phyloP scores from a whole-genome alignment of 345 rosid species.

The Citrus trifoliata region DNA sequence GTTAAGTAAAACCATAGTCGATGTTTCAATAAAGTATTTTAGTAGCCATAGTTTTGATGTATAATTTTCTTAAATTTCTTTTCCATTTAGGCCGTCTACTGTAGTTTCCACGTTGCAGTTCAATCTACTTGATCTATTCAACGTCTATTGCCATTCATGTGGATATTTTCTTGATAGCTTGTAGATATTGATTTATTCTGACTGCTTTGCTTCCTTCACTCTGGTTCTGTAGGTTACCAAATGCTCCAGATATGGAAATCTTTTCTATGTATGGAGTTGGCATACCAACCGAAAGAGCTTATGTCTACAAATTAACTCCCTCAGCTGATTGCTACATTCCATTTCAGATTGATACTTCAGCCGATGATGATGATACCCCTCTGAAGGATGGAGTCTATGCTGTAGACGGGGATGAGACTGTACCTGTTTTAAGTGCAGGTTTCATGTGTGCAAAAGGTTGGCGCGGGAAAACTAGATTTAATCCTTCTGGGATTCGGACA shows the following conservation, averaged over 20 bases:
- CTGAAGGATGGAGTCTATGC: constrained; percentile 62
- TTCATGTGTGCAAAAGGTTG: constrained; percentile 77
- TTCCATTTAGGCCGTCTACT: neutral
- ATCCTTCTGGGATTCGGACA: constrained; percentile 60
- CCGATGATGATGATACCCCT: constrained; percentile 45
- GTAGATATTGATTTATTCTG: neutral
- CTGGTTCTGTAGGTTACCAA: constrained; percentile 65
- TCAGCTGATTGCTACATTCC: constrained; percentile 64
- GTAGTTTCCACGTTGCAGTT: too few species aligned
- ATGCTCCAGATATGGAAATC: constrained; percentile 93
- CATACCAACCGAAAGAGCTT: constrained; percentile 90
- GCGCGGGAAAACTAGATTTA: constrained; percentile 71
- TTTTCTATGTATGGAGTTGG: constrained; percentile 91
- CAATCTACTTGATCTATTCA: too few species aligned
- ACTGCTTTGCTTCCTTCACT: constrained; percentile 9
- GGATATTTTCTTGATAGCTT: neutral
- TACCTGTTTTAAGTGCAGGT: constrained; percentile 68
- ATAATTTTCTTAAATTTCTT: neutral
- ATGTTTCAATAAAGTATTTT: too few species aligned
- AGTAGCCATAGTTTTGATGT: neutral
- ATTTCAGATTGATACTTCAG: constrained; percentile 66
- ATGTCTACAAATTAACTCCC: constrained; percentile 67
- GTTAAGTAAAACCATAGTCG: neutral
- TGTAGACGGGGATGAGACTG: constrained; percentile 66
- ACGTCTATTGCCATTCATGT: too few species aligned